Evolutionary conservation across 2,329 filamentous ascomycete genomes (phyloP).

Genomic region (Aspergillus aculeatus): DNA sequence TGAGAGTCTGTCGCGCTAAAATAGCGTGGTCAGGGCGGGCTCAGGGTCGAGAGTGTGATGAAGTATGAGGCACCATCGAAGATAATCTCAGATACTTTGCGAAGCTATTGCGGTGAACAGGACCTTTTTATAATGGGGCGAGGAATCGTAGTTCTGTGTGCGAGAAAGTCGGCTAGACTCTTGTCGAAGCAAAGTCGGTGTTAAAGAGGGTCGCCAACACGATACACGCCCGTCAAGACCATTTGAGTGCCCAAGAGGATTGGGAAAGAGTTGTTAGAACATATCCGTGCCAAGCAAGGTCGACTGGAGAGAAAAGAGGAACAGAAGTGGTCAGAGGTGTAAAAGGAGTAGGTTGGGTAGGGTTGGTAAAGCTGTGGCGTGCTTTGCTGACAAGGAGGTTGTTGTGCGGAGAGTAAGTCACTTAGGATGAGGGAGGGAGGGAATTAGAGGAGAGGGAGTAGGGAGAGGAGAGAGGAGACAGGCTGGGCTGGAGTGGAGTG

Average conservation of each 20-base stretch:
- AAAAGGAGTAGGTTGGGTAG: neutral
- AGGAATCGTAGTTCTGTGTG: constrained; percentile 9
- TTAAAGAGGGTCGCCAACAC: constrained; percentile 24
- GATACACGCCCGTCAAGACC: constrained; percentile 22
- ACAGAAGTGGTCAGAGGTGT: constrained; percentile 16
- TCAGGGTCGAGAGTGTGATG: neutral
- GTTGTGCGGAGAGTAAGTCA: constrained; percentile 25
- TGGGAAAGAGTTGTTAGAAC: constrained; percentile 17
- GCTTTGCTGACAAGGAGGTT: constrained; percentile 34
- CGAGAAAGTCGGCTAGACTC: constrained; percentile 10
- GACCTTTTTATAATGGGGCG: constrained; percentile 9
- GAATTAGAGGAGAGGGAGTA: neutral
- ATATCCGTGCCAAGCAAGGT: constrained; percentile 15
- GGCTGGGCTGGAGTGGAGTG: too few species aligned
- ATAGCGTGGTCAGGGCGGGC: neutral
- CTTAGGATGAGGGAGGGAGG: neutral
- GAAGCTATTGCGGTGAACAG: neutral
- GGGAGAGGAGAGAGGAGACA: neutral
- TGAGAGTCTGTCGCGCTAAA: neutral
- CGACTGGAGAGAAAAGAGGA: neutral
- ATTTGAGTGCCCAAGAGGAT: constrained; percentile 23
- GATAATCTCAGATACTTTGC: neutral
- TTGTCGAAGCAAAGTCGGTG: constrained; percentile 15
- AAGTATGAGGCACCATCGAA: neutral
- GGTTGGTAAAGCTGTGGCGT: constrained; percentile 17